These are phyloP conservation scores for Herpetospermum pedunculosum DNA, from an alignment of 306 rosid genomes.

Conservation along the genomic window DNA sequence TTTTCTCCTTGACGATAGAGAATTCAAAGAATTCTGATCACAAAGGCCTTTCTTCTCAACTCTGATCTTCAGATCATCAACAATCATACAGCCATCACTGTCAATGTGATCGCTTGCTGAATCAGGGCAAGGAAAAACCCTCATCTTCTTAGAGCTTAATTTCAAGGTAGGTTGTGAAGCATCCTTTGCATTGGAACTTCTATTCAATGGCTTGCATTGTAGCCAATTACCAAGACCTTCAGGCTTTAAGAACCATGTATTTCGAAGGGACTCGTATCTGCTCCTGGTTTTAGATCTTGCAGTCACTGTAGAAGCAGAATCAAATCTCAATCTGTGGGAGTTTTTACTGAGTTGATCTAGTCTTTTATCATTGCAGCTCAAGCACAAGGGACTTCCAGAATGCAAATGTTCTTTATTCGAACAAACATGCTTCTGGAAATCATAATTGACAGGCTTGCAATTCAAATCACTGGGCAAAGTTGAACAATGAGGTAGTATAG, in stretches of 20 bases:
- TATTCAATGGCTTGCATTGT: conserved; percentile 16
- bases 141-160: conserved; percentile 20
- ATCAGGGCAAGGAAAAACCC: conserved; percentile 18
- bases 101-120: conserved; percentile 3
- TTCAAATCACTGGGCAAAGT: conserved; percentile 17
- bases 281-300: conserved; percentile 22
- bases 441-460: conserved; percentile 11
- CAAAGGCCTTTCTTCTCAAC: conserved; percentile 1
- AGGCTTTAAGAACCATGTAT: conserved; percentile 39
- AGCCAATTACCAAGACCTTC: conserved; percentile 18
- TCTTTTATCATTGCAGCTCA: conserved; percentile 12
- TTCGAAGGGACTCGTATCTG: conserved; percentile 31
- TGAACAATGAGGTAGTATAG: conserved; percentile 8
- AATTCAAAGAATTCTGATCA: background rate
- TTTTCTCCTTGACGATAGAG: background rate
- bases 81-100: conserved; percentile 11
- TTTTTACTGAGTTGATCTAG: conserved; percentile 14
- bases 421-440: background rate
- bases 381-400: conserved; percentile 5
- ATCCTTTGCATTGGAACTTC: conserved; percentile 18
- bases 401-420: conserved; percentile 9
- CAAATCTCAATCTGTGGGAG: background rate
- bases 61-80: conserved; percentile 16
- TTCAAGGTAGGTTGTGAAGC: conserved; percentile 18
- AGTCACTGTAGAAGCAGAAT: conserved; percentile 12